Base-by-base conservation (phyloP, 495 filamentous ascomycete species). In the Hamigera avellanea region DNA sequence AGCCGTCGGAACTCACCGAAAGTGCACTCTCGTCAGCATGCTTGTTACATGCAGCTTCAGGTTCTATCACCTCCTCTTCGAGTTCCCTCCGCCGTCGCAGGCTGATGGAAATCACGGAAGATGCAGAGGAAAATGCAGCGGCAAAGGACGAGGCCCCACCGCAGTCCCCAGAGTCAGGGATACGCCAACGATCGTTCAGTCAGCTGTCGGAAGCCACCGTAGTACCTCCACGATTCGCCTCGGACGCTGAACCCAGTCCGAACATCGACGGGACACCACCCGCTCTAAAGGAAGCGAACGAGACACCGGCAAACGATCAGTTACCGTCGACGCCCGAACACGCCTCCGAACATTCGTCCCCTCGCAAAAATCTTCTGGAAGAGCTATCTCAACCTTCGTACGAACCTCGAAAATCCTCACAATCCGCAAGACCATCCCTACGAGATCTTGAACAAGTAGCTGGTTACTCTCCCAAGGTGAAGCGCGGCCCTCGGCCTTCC, bases 41-140 rank as follows among this genome's bases (percentile, higher is more conserved):
- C 57, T 81, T 86, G 12, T 71, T 94, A 31, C 91, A 98, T 57
- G 81, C 87, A 14, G 86, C 87, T 8, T 83, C 86, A 17, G 80
- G 80, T 17, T 93, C 88, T 8, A 83, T 83, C 32, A 86, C 80
- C 19, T 94, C 87, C 8, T 93, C 86, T 2, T 83, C 77, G 25
- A 84, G 78, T 53, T 93, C 83, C 21, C 66, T 87, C 42, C 80
- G 78, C 30, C 69, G 74, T 57, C 71, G 78, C 39, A 75, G 79
- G 43, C 61, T 96, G 52, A 78, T 86, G 66, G 91, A 91, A 57
- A 96, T 95, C 51, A 78, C 81, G 33, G 91, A 95, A 54, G 78
- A 81, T 69, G 70, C 67, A 15, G 76, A 81, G 47, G 91, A 98
- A 46, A 61, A 47, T 31, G 19, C 45, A 14, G 45, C 49, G 32